A percentile compares a stretch with the other conserved stretches of the same genome.
phyloP scores from a whole-genome alignment of 2,329 filamentous ascomycete species.

The Fonsecaea monophora region DNA sequence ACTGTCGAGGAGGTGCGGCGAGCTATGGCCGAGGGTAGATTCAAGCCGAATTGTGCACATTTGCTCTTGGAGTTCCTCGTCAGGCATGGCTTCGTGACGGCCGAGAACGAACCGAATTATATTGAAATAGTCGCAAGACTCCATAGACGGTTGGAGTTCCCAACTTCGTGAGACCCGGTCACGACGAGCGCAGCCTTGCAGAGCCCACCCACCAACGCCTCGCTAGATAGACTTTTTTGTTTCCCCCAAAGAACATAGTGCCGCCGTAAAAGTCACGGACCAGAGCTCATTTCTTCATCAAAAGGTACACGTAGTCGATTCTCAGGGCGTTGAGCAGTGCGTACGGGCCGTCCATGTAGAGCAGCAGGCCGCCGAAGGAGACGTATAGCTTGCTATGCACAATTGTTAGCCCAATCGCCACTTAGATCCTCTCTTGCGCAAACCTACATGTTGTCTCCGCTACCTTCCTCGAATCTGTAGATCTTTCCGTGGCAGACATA shows the following conservation, averaged over 20 bases:
- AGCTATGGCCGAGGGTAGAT: slow-evolving; percentile 73
- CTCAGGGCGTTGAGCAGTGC: slow-evolving; percentile 91
- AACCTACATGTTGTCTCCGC: slow-evolving; percentile 84
- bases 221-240: slow-evolving; percentile 30
- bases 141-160: slow-evolving; percentile 82
- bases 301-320: slow-evolving; percentile 91
- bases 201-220: slow-evolving; percentile 25
- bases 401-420: slow-evolving; percentile 41
- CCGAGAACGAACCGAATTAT: slow-evolving; percentile 78
- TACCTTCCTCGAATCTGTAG: slow-evolving; percentile 61
- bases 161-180: slow-evolving; percentile 58
- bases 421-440: not conserved
- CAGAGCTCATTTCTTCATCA: slow-evolving; percentile 79
- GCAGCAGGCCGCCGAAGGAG: slow-evolving; percentile 89
- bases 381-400: slow-evolving; percentile 81
- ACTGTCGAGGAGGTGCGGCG: slow-evolving; percentile 76
- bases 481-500: slow-evolving; percentile 61
- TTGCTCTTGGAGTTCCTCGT: slow-evolving; percentile 90
- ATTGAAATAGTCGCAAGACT: slow-evolving; percentile 76
- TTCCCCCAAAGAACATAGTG: not conserved
- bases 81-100: slow-evolving; percentile 78
- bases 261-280: not conserved
- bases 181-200: not conserved
- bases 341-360: slow-evolving; percentile 91
- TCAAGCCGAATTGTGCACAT: slow-evolving; percentile 91